phyloP scores from a whole-genome alignment of 805 yeast species.

The Cyberlindnera mississippiensis region DNA sequence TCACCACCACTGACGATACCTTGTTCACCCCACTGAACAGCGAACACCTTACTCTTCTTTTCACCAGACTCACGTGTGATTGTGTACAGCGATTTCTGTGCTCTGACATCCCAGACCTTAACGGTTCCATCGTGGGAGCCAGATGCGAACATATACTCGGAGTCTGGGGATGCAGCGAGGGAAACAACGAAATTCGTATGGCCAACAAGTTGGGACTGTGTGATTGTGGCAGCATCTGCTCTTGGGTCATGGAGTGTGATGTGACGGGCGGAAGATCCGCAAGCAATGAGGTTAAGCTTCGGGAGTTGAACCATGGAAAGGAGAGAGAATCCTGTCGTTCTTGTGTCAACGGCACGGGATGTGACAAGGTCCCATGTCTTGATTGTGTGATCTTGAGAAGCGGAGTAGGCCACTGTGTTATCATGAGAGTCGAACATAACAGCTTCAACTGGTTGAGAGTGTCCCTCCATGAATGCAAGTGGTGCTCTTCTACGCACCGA shows the following conservation, averaged over 20 bases:
- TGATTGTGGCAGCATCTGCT: constrained; percentile 51
- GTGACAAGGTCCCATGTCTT: constrained; percentile 97
- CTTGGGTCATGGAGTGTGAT: constrained; percentile 93
- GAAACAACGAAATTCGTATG: constrained; percentile 89
- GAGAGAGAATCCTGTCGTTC: constrained; percentile 80
- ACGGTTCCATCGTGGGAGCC: constrained; percentile 97
- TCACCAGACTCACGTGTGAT: constrained; percentile 64
- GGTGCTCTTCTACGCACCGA: constrained; percentile 80
- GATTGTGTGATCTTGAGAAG: constrained; percentile 91
- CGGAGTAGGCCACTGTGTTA: constrained; percentile 83
- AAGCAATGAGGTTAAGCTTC: constrained; percentile 65
- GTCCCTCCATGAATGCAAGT: constrained; percentile 73
- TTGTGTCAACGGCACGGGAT: constrained; percentile 78
- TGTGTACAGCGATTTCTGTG: constrained; percentile 76
- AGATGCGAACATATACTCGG: constrained; percentile 78
- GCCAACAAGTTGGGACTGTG: constrained; percentile 76
- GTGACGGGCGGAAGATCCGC: constrained; percentile 98
- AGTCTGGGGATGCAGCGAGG: constrained; percentile 69
- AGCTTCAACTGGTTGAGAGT: constrained; percentile 82
- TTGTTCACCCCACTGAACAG: constrained; percentile 74
- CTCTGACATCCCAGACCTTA: constrained; percentile 92
- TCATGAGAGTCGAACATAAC: constrained; percentile 73
- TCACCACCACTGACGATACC: constrained; percentile 93
- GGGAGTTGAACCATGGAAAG: constrained; percentile 70
- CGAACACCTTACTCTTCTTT: constrained; percentile 65